A percentile compares a stretch with the other conserved stretches of the same genome.
phyloP scores from a whole-genome alignment of 345 rosid species.

The Citrus trifoliata region DNA sequence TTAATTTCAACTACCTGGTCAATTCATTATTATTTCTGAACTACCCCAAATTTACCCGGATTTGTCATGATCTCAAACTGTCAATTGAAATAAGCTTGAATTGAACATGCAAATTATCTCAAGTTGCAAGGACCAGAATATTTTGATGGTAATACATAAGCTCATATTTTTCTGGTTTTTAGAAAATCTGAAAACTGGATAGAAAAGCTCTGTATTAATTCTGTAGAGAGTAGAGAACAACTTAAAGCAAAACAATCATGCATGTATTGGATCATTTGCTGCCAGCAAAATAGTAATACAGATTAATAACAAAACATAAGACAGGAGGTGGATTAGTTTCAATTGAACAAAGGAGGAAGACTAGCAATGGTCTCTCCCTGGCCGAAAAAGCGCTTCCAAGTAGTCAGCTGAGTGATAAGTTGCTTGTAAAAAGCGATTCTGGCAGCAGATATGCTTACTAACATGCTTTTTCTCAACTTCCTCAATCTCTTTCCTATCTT shows the following conservation, averaged over 20 bases:
- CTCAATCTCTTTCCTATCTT: constrained; percentile 62
- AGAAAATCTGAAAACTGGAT: neutral
- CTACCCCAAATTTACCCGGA: too few species aligned
- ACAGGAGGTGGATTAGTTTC: neutral
- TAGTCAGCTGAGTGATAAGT: constrained; percentile 25
- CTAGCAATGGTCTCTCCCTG: constrained; percentile 26
- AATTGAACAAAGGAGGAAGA: constrained; percentile 35
- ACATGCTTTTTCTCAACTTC: constrained; percentile 52
- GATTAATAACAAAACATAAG: too few species aligned
- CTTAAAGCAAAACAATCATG: too few species aligned
- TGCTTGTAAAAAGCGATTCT: constrained; percentile 24
- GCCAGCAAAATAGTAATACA: neutral
- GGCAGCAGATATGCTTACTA: constrained; percentile 24
- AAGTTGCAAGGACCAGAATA: neutral
- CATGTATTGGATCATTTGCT: neutral
- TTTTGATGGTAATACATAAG: neutral
- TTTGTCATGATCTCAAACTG: too few species aligned
- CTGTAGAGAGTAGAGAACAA: too few species aligned
- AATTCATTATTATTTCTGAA: too few species aligned
- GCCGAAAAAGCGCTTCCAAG: constrained; percentile 38
- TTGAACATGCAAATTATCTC: neutral
- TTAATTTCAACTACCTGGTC: too few species aligned
- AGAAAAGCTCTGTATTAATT: neutral
- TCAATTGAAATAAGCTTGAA: neutral
- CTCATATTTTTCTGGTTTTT: too few species aligned